Conservation (phyloP, 1,284 basidiomycete species). For the Amylostereum areolatum region DNA sequence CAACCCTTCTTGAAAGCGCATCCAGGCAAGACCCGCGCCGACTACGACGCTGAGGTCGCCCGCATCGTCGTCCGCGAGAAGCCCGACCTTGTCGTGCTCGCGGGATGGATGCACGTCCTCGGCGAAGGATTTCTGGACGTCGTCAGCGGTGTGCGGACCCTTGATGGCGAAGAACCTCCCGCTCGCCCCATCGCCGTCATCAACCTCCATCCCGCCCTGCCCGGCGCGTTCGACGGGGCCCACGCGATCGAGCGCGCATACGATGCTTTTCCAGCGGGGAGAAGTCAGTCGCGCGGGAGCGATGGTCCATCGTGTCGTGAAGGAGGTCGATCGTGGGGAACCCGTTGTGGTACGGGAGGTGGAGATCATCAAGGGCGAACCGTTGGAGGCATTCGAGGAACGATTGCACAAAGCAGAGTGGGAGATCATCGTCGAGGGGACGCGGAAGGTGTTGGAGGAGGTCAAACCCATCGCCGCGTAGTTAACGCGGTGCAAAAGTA, state of each 20-base stretch:
- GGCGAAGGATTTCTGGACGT: constrained; percentile 49
- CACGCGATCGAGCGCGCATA: constrained; percentile 87
- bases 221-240: constrained; percentile 91
- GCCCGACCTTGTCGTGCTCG: constrained; percentile 88
- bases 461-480: not conserved
- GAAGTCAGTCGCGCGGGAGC: constrained; percentile 76
- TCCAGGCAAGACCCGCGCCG: constrained; percentile 68
- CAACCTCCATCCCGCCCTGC: constrained; percentile 95
- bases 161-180: constrained; percentile 25
- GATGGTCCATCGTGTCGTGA: constrained; percentile 95
- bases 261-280: constrained; percentile 78
- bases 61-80: constrained; percentile 53
- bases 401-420: constrained; percentile 85
- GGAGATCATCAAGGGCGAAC: constrained; percentile 68
- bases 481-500: no score
- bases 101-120: constrained; percentile 98
- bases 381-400: constrained; percentile 70
- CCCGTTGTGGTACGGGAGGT: constrained; percentile 83
- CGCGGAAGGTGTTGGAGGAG: constrained; percentile 61
- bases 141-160: constrained; percentile 32
- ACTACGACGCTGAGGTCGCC: constrained; percentile 88
- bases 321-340: constrained; percentile 89
- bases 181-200: constrained; percentile 74
- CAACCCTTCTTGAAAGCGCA: constrained; percentile 80
- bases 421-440: constrained; percentile 85